phyloP scores from a whole-genome alignment of 192 early-diverging fungal species.

The Spizellomyces punctatus region DNA sequence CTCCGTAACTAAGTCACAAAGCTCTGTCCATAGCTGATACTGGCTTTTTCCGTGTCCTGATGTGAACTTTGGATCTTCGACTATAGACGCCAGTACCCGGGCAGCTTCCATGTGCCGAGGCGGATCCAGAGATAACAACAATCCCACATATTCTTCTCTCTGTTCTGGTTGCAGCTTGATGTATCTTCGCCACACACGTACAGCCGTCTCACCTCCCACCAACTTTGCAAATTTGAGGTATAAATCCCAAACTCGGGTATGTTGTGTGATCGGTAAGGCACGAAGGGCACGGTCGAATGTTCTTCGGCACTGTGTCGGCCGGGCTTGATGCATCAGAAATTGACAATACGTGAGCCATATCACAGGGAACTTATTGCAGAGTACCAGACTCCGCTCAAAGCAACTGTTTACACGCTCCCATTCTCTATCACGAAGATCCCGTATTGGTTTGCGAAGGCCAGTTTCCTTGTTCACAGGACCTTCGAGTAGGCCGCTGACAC shows the following conservation, averaged over 20 bases:
- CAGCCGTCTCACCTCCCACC: slow-evolving; percentile 80
- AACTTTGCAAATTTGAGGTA: slow-evolving; percentile 81
- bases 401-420: slow-evolving; percentile 71
- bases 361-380: slow-evolving; percentile 94
- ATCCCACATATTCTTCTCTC: slow-evolving; percentile 73
- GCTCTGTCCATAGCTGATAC: slow-evolving; percentile 78
- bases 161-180: slow-evolving; percentile 80
- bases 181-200: slow-evolving; percentile 80
- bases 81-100: slow-evolving; percentile 62
- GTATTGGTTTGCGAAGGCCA: slow-evolving; percentile 33
- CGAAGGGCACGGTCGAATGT: slow-evolving; percentile 89
- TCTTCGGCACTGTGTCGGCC: slow-evolving; percentile 67
- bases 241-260: slow-evolving; percentile 81
- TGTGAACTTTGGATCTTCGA: slow-evolving; percentile 75
- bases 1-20: slow-evolving; percentile 78
- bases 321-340: slow-evolving; percentile 65
- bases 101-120: slow-evolving; percentile 80
- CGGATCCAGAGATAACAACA: slow-evolving; percentile 63
- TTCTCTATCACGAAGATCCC: slow-evolving; percentile 42
- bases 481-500: slow-evolving; percentile 47
- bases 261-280: slow-evolving; percentile 91
- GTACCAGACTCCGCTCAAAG: slow-evolving; percentile 86
- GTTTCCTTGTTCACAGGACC: slow-evolving; percentile 56
- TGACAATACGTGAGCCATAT: slow-evolving; percentile 85
- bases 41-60: slow-evolving; percentile 63